Percentiles rank a stretch among this genome's conserved stretches.
These are phyloP conservation scores for Pichia cactophila DNA, from an alignment of 1,139 yeast species.

Conservation along the genomic window DNA sequence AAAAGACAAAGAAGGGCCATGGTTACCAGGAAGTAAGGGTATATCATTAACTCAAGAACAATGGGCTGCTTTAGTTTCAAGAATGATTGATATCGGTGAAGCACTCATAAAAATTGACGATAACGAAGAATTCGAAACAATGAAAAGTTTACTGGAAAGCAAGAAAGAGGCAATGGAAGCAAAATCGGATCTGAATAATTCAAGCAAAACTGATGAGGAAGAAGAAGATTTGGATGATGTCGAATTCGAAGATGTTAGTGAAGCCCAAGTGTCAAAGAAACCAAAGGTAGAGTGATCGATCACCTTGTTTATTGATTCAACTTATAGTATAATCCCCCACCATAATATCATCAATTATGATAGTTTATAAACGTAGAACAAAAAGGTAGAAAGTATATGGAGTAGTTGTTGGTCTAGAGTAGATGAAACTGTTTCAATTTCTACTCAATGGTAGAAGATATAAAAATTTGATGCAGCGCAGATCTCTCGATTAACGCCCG, in stretches of 20 bases:
- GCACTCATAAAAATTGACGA: constrained; percentile 49
- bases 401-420: too few relatives aligned
- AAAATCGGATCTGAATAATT: not conserved
- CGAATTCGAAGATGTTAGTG: constrained; percentile 19
- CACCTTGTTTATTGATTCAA: too few relatives aligned
- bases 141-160: constrained; percentile 22
- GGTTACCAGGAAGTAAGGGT: constrained; percentile 79
- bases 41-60: constrained; percentile 67
- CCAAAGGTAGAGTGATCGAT: constrained; percentile 7
- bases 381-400: too few relatives aligned
- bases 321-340: too few relatives aligned
- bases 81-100: constrained; percentile 47
- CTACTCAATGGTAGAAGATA: too few relatives aligned
- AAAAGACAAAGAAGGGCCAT: constrained; percentile 54
- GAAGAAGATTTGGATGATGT: constrained; percentile 17
- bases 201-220: constrained; percentile 9
- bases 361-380: too few relatives aligned
- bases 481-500: too few relatives aligned
- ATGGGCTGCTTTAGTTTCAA: constrained; percentile 51
- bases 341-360: too few relatives aligned
- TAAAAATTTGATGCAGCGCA: too few relatives aligned
- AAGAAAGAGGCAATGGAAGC: constrained; percentile 18
- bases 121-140: constrained; percentile 10
- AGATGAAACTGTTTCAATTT: too few relatives aligned
- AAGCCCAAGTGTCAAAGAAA: constrained; percentile 14